phyloP scores from a whole-genome alignment of 2,329 filamentous ascomycete species.

The Didymella glomerata region DNA sequence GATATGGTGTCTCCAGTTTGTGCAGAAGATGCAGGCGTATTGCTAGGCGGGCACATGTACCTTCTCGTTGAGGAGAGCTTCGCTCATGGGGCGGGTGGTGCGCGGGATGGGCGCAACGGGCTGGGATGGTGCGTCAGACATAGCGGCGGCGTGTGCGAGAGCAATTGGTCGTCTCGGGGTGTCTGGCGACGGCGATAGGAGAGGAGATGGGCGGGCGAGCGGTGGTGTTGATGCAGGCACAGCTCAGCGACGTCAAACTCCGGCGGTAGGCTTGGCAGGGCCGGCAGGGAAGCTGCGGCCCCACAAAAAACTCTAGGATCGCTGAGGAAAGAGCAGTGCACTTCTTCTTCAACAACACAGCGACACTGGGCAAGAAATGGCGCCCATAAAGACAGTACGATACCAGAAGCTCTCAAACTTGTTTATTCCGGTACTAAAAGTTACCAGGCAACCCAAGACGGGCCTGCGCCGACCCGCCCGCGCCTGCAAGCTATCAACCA shows the following conservation, averaged over 20 bases:
- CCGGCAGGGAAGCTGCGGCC: constrained; percentile 22
- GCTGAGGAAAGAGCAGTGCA: constrained; percentile 30
- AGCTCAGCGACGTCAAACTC: constrained; percentile 38
- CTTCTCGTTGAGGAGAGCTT: constrained; percentile 99
- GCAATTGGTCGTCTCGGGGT: constrained; percentile 42
- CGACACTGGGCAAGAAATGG: constrained; percentile 33
- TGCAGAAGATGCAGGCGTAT: not conserved
- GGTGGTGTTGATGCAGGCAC: constrained; percentile 37
- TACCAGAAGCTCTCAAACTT: no score
- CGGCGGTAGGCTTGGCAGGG: constrained; percentile 30
- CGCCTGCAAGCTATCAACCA: constrained; percentile 53
- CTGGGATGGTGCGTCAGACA: constrained; percentile 66
- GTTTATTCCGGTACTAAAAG: not conserved
- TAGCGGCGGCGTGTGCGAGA: constrained; percentile 49
- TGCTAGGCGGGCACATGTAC: constrained; percentile 60
- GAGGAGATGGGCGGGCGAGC: constrained; percentile 21
- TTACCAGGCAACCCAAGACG: constrained; percentile 22
- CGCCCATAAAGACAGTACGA: constrained; percentile 30
- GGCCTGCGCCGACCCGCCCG: constrained; percentile 45
- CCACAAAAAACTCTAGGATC: constrained; percentile 21
- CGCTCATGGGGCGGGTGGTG: constrained; percentile 83
- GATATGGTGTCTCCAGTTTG: not conserved
- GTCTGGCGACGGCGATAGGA: constrained; percentile 28
- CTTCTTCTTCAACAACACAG: constrained; percentile 31
- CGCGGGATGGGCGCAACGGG: constrained; percentile 72